Conservation (phyloP, 768 basidiomycete genomes). For the Tylopilus felleus region DNA sequence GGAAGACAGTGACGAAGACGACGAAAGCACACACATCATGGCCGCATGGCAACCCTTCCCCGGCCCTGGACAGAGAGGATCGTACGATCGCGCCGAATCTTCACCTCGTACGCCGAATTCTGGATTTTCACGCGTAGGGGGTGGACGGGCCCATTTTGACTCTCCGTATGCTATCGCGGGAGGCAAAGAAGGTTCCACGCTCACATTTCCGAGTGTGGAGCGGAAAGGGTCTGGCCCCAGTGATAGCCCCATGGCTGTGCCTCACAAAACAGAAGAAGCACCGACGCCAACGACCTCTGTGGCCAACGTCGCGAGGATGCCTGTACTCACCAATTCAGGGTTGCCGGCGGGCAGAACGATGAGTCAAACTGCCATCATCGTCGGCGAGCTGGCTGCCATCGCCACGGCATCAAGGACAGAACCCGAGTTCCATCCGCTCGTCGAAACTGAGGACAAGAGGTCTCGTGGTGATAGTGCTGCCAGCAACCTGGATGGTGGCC, state of each 20-base stretch:
- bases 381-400: slow-evolving; percentile 44
- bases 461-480: slow-evolving; percentile 16
- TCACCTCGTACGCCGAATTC: slow-evolving; percentile 37
- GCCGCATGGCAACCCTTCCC: slow-evolving; percentile 87
- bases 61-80: slow-evolving; percentile 29
- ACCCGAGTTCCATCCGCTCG: slow-evolving; percentile 22
- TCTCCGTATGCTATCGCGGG: slow-evolving; percentile 76
- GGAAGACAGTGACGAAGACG: slow-evolving; percentile 73
- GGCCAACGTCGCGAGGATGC: slow-evolving; percentile 43
- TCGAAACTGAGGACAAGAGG: slow-evolving; percentile 16
- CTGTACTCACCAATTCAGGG: slow-evolving; percentile 30
- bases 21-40: slow-evolving; percentile 81
- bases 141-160: slow-evolving; percentile 83
- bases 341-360: slow-evolving; percentile 67
- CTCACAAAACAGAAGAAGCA: slow-evolving; percentile 38
- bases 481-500: slow-evolving; percentile 39
- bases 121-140: slow-evolving; percentile 85
- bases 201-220: slow-evolving; percentile 65
- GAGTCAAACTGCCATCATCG: slow-evolving; percentile 85
- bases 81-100: slow-evolving; percentile 27
- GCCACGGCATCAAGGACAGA: slow-evolving; percentile 14
- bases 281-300: slow-evolving; percentile 51
- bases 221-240: slow-evolving; percentile 32
- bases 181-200: slow-evolving; percentile 47
- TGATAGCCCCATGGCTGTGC: slow-evolving; percentile 21